A percentile compares a stretch with the other conserved stretches of the same genome.
Evolutionary conservation across 345 rosid species (phyloP).

Genomic region (Melaleuca quinquenervia): DNA sequence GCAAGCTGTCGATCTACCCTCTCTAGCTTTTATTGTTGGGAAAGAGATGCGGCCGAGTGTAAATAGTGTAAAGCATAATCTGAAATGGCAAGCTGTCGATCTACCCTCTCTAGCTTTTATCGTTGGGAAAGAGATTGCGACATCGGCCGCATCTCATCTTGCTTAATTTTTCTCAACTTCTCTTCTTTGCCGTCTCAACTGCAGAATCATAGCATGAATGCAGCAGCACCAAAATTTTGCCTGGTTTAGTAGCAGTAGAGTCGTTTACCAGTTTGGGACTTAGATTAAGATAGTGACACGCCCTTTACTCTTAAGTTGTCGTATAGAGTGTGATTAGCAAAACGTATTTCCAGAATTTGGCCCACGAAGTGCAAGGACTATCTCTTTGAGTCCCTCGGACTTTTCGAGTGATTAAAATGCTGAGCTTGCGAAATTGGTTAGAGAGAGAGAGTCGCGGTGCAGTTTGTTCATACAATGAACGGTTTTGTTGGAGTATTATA

Average conservation of each 20-base stretch:
- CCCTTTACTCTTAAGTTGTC: neutral
- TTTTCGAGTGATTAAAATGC: neutral
- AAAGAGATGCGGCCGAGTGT: neutral
- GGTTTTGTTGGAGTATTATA: too few species aligned
- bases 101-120: neutral
- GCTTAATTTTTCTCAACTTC: neutral
- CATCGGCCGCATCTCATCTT: neutral
- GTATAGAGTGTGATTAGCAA: neutral
- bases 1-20: neutral
- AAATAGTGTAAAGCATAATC: neutral
- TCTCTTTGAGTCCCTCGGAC: neutral
- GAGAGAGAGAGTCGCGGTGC: too few species aligned
- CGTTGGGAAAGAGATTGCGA: neutral
- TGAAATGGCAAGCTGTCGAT: neutral
- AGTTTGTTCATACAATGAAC: too few species aligned
- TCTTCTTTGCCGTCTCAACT: neutral
- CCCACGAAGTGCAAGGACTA: neutral
- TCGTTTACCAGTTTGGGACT: neutral
- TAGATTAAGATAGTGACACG: neutral
- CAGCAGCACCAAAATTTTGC: neutral
- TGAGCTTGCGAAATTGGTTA: neutral
- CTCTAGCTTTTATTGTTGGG: neutral
- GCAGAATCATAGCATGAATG: neutral
- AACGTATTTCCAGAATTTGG: neutral
- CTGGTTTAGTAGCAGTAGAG: neutral